Conservation (phyloP, 306 rosid species). For the Ammopiptanthus mongolicus region DNA sequence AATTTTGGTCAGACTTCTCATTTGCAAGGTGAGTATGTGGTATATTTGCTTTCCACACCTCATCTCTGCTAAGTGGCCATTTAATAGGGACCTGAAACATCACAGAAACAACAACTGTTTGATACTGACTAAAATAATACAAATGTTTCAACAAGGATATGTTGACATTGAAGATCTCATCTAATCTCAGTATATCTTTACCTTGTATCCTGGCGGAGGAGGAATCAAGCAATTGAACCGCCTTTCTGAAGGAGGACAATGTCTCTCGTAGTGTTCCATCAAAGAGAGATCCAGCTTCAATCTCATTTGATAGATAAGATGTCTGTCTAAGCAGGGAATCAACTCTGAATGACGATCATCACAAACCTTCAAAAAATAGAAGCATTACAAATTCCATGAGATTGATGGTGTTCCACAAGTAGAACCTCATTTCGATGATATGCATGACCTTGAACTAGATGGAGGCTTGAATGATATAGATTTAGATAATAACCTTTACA, state of each 20-base stretch:
- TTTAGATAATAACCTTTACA: neutral
- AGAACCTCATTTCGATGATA: neutral
- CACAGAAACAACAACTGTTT: neutral
- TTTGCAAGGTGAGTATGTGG: conserved; percentile 43
- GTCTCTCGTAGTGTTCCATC: conserved; percentile 46
- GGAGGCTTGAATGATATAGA: neutral
- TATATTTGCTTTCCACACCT: conserved; percentile 41
- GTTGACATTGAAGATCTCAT: conserved; percentile 8
- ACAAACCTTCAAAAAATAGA: conserved; percentile 33
- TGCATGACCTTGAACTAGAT: neutral
- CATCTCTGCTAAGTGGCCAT: conserved; percentile 44
- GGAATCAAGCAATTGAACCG: conserved; percentile 39
- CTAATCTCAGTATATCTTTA: neutral
- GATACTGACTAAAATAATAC: neutral
- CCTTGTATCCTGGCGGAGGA: conserved; percentile 42
- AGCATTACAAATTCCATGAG: neutral
- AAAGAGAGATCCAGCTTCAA: conserved; percentile 34
- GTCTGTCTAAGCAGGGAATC: conserved; percentile 42
- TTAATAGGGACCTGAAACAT: conserved; percentile 32
- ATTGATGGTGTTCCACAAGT: neutral
- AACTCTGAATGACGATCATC: conserved; percentile 42
- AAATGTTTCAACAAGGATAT: neutral
- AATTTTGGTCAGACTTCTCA: conserved; percentile 44
- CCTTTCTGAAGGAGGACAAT: conserved; percentile 38
- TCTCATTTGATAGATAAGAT: conserved; percentile 41